Percentiles rank a stretch among this genome's conserved stretches.
These are phyloP conservation scores for Rhizoclosmatium sp. DNA, from an alignment of 192 early-diverging fungal species.

Conservation along the genomic window DNA sequence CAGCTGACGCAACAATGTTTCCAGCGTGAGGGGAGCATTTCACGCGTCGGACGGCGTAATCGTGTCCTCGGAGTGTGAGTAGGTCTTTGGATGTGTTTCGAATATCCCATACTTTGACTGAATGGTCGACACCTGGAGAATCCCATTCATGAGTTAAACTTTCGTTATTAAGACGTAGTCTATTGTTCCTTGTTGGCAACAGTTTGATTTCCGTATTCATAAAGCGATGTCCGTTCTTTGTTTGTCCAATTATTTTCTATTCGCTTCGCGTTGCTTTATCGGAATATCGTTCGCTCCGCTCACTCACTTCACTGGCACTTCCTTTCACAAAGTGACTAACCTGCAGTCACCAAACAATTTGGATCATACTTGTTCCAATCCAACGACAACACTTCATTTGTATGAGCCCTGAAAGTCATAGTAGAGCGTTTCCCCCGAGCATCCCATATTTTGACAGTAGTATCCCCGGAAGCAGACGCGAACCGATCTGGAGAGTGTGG, in stretches of 20 bases:
- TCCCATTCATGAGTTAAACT: too few species aligned
- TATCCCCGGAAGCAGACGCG: constrained; percentile 91
- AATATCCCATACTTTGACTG: constrained; percentile 92
- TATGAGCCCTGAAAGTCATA: constrained; percentile 72
- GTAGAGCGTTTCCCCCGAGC: constrained; percentile 66
- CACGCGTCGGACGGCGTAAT: constrained; percentile 90
- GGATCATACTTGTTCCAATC: constrained; percentile 99
- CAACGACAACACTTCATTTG: constrained; percentile 85
- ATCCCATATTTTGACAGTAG: constrained; percentile 93
- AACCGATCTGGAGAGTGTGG: constrained; percentile 80
- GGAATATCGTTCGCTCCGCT: too few species aligned
- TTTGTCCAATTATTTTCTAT: too few species aligned
- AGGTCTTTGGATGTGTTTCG: constrained; percentile 78
- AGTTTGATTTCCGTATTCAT: too few species aligned
- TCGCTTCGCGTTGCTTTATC: too few species aligned
- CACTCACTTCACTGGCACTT: too few species aligned
- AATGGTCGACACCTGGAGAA: constrained; percentile 76
- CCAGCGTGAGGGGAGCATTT: constrained; percentile 92
- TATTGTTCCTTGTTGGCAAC: too few species aligned
- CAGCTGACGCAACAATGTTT: constrained; percentile 79
- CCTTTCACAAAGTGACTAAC: neutral
- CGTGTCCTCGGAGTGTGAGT: constrained; percentile 81
- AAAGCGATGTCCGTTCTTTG: too few species aligned
- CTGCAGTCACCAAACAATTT: constrained; percentile 81
- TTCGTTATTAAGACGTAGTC: too few species aligned